Percentiles rank a stretch among this genome's conserved stretches.
These are phyloP conservation scores for Leishmania arabica DNA, from an alignment of 208 protist species.

Conservation along the genomic window DNA sequence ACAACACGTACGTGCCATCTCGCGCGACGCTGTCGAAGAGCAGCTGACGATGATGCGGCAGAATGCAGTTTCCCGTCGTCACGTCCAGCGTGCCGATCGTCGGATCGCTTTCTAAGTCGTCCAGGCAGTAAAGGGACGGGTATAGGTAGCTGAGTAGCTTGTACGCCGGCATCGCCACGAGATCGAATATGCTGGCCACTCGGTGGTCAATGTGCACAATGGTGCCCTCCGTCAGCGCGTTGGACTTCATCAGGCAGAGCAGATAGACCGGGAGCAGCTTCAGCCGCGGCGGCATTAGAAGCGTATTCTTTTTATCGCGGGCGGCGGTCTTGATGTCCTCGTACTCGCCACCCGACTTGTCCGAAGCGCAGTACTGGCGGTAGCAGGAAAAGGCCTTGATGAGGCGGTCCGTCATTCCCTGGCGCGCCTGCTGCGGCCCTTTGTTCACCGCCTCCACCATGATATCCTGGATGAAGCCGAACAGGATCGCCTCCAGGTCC, in stretches of 20 bases:
- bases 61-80: conserved; percentile 51
- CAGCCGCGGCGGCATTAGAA: conserved; percentile 93
- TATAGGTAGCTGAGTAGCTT: conserved; percentile 83
- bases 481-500: conserved; percentile 86
- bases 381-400: conserved; percentile 84
- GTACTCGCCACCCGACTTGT: conserved; percentile 22
- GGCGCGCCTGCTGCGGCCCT: conserved; percentile 61
- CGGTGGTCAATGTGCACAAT: conserved; percentile 81
- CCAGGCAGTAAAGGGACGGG: conserved; percentile 80
- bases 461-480: conserved; percentile 57
- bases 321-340: conserved; percentile 15
- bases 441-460: conserved; percentile 78
- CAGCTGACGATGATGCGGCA: conserved; percentile 71
- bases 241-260: conserved; percentile 82
- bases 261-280: conserved; percentile 92
- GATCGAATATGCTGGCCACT: conserved; percentile 70
- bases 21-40: conserved; percentile 69
- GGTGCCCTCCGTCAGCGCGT: conserved; percentile 79
- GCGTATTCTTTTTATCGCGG: conserved; percentile 43
- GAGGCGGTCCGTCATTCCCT: conserved; percentile 49
- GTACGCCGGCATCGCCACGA: conserved; percentile 69
- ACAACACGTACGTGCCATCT: conserved; percentile 82
- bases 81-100: conserved; percentile 47
- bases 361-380: conserved; percentile 64
- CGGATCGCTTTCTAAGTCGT: conserved; percentile 48